These are phyloP conservation scores for Choanephora cucurbitarum DNA, from an alignment of 371 early-diverging fungal genomes.

Conservation along the genomic window DNA sequence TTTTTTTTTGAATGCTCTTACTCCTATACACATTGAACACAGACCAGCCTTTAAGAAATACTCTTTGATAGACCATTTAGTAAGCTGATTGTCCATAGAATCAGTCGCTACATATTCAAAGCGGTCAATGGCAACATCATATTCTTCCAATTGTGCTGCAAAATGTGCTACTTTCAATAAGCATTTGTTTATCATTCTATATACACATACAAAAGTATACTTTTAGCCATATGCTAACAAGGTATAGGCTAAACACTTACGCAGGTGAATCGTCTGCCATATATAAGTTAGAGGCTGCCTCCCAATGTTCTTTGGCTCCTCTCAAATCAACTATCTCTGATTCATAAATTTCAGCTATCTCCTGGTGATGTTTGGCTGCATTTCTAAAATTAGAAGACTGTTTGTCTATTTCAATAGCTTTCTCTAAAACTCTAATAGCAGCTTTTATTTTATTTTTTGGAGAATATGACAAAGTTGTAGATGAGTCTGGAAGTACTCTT, in stretches of 20 bases:
- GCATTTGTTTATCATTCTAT: constrained; percentile 77
- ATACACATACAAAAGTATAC: neutral
- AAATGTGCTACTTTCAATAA: constrained; percentile 88
- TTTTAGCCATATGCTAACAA: neutral
- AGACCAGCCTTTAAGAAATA: constrained; percentile 94
- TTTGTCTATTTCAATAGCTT: constrained; percentile 78
- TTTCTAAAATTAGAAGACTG: constrained; percentile 86
- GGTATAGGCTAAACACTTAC: constrained; percentile 47
- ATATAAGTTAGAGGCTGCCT: constrained; percentile 90
- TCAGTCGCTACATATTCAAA: constrained; percentile 86
- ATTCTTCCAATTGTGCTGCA: constrained; percentile 89
- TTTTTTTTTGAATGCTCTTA: constrained; percentile 25
- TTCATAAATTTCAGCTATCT: constrained; percentile 93
- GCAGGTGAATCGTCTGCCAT: constrained; percentile 87
- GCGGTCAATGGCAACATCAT: constrained; percentile 82
- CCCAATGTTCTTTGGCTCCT: constrained; percentile 84
- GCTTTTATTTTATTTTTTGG: constrained; percentile 57
- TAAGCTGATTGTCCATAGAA: constrained; percentile 84
- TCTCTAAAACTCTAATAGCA: constrained; percentile 70
- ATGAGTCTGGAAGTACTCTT: neutral
- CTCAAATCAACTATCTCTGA: constrained; percentile 80
- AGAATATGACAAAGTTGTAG: neutral
- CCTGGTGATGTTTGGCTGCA: constrained; percentile 92
- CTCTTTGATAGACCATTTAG: constrained; percentile 93
- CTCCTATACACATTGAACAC: constrained; percentile 78